phyloP scores from a whole-genome alignment of 306 rosid genomes.

The Cucurbita moschata region DNA sequence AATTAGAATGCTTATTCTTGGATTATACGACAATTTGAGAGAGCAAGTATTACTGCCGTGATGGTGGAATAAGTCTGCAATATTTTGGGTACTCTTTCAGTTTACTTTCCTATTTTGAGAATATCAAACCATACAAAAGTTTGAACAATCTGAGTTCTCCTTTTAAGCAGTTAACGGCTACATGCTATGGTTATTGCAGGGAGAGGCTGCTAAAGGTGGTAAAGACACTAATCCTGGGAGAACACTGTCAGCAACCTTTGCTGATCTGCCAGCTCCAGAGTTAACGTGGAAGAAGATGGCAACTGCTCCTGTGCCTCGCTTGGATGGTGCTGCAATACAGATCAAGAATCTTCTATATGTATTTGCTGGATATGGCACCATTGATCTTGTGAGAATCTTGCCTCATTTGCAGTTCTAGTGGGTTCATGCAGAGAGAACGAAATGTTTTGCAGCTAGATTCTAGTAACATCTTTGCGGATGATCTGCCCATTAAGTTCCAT shows the following conservation, averaged over 20 bases:
- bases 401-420: not conserved
- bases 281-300: slow-evolving; percentile 67
- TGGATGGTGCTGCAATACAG: slow-evolving; percentile 69
- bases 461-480: not conserved
- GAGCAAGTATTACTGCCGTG: not conserved
- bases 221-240: slow-evolving; percentile 20
- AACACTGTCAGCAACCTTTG: slow-evolving; percentile 44
- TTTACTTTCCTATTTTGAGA: not conserved
- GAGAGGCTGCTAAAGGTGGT: slow-evolving; percentile 4
- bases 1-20: not conserved
- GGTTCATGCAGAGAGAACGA: not conserved
- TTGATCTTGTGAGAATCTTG: slow-evolving; percentile 45
- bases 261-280: slow-evolving; percentile 69
- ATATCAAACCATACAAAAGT: not conserved
- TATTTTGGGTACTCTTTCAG: not conserved
- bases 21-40: not conserved
- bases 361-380: slow-evolving; percentile 65
- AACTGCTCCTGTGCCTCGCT: slow-evolving; percentile 71
- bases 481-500: not conserved
- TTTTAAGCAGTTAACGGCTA: not conserved
- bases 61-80: not conserved
- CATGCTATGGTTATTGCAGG: slow-evolving; percentile 13
- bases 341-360: slow-evolving; percentile 48
- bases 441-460: not conserved
- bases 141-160: not conserved